These are phyloP conservation scores for Pochonia chlamydosporia DNA, from an alignment of 2,329 filamentous ascomycete genomes.

Conservation along the genomic window DNA sequence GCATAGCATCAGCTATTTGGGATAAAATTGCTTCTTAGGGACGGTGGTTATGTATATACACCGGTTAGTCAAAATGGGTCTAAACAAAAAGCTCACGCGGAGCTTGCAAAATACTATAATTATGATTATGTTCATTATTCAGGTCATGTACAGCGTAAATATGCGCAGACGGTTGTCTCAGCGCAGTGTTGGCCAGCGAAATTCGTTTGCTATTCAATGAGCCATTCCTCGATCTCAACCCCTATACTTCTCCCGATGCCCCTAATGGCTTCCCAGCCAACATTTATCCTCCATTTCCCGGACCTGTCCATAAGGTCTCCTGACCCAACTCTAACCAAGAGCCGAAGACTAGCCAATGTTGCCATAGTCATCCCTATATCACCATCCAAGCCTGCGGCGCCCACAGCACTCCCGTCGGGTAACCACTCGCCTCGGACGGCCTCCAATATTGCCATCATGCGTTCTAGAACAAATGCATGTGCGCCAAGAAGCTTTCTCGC, in stretches of 20 bases:
- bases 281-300: slow-evolving; percentile 71
- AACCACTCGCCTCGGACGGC: slow-evolving; percentile 56
- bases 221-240: slow-evolving; percentile 73
- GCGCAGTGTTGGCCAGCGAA: neutral
- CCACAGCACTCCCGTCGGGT: slow-evolving; percentile 20
- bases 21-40: neutral
- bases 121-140: neutral
- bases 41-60: neutral
- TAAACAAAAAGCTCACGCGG: no score
- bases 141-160: neutral
- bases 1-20: neutral
- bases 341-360: slow-evolving; percentile 63
- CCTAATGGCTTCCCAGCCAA: slow-evolving; percentile 71
- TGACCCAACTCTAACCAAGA: slow-evolving; percentile 60
- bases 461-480: slow-evolving; percentile 70
- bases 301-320: slow-evolving; percentile 63
- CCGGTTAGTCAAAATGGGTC: no score
- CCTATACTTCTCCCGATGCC: slow-evolving; percentile 66
- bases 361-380: slow-evolving; percentile 62
- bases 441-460: slow-evolving; percentile 71
- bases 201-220: slow-evolving; percentile 48
- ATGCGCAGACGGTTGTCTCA: no score
- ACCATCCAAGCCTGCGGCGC: slow-evolving; percentile 36
- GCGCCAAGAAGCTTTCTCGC: slow-evolving; percentile 71
- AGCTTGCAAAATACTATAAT: no score